Conservation (phyloP, 495 filamentous ascomycete genomes). For the Aspergillus wentii region DNA sequence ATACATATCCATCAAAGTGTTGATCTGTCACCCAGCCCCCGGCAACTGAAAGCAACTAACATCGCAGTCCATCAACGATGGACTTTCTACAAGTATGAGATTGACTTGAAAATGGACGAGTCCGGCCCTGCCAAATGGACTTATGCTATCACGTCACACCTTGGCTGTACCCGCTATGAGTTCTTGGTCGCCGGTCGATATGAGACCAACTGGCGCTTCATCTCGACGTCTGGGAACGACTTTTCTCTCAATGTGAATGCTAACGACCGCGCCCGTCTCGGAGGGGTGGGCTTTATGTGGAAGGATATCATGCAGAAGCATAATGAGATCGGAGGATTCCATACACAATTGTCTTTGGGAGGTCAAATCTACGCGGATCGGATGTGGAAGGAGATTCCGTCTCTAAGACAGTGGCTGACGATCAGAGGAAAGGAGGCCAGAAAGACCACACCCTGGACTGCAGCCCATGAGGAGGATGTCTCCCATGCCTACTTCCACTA, state of each 20-base stretch:
- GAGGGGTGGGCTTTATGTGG: conserved; percentile 95
- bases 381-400: conserved; percentile 91
- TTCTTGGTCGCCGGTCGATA: conserved; percentile 91
- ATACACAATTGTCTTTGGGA: conserved; percentile 84
- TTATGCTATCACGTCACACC: conserved; percentile 93
- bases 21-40: conserved; percentile 89
- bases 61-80: conserved; percentile 89
- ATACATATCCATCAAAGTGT: conserved; percentile 91
- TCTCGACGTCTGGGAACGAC: conserved; percentile 92
- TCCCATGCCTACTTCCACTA: conserved; percentile 97
- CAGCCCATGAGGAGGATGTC: conserved; percentile 90
- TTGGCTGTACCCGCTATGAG: conserved; percentile 95
- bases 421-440: conserved; percentile 88
- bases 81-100: conserved; percentile 93
- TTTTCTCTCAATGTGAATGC: conserved; percentile 83
- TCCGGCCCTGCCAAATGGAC: conserved; percentile 83
- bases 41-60: conserved; percentile 76
- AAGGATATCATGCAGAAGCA: conserved; percentile 98
- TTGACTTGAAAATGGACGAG: conserved; percentile 90
- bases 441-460: conserved; percentile 86
- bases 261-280: conserved; percentile 76
- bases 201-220: conserved; percentile 94
- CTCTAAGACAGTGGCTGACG: conserved; percentile 87
- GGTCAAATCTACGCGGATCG: conserved; percentile 96
- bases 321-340: conserved; percentile 91